Base-by-base conservation (phyloP, 148 eudicot species). In the Rhododendron ovatum region DNA sequence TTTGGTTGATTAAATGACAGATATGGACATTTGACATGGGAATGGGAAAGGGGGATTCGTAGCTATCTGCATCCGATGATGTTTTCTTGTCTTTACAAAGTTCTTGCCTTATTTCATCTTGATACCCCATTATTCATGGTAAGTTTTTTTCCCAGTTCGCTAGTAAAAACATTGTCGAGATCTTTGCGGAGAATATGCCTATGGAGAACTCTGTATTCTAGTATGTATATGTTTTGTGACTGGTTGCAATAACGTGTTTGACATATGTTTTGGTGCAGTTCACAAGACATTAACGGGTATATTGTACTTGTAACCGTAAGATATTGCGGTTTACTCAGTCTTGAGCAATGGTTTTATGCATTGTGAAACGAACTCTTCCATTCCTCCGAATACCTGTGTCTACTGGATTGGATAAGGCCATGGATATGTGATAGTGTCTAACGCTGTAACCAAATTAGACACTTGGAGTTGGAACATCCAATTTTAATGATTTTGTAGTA, bases 1-100 rank as follows among this genome's bases (percentile, higher is more conserved):
- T 61, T 78, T 85, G 48, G 7, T 85, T 76, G 18, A 82, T 87
- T 41, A 18, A 82, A 84, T 89, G 81, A 73, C 85, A 95, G 98
- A 87, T 97, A 95, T 86, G 99, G 99, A 69, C 95, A 97, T 90
- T 90, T 94, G 85, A 95, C 99, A 6, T 97, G 99, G 99, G 99
- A 97, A 89, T 97, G 99, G 98, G 83, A 89, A 84, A 90, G 77
- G 85, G 96, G 99, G 57, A 92, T 97, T 59, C 95, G 99, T 17
- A 93, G 98, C 85, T 95, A 94, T 89, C 84, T 95, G 90, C 98
- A 97, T 88, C 98, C 99, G 4, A 86, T 95, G 87, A 78, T 97
- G 85, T 97, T 97, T 92, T 92, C 96, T 83, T 65, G 89, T 82
- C 92, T 97, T 71, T 97, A 97, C 89, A 95, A 93, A 90, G 85